These are phyloP conservation scores for Corchorus capsularis DNA, from an alignment of 345 rosid species.

Conservation along the genomic window DNA sequence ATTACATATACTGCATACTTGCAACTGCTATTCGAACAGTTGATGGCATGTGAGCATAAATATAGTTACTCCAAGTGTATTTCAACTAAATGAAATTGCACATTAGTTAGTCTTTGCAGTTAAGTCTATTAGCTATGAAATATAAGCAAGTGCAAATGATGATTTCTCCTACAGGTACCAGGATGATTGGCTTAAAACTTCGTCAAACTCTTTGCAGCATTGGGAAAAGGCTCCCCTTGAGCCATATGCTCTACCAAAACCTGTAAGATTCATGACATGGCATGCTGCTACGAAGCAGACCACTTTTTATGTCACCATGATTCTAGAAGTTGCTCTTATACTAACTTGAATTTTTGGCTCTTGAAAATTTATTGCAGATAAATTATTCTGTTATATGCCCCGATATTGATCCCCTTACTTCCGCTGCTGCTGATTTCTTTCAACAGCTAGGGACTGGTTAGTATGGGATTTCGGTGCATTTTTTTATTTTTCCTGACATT, in stretches of 20 bases:
- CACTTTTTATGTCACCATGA: slow-evolving; percentile 4
- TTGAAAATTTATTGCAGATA: slow-evolving; percentile 57
- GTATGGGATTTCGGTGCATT: slow-evolving; percentile 23
- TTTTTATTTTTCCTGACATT: slow-evolving; percentile 3
- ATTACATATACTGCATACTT: slow-evolving; percentile 2
- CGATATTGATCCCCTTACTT: slow-evolving; percentile 91
- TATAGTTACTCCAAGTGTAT: not conserved
- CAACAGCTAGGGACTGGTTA: slow-evolving; percentile 96
- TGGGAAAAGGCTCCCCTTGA: slow-evolving; percentile 99
- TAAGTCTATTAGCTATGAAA: not conserved
- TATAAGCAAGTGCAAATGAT: slow-evolving; percentile 11
- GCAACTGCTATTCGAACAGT: not conserved
- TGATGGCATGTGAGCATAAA: not conserved
- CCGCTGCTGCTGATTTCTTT: slow-evolving; percentile 92
- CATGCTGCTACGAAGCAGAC: not conserved
- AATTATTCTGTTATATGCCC: slow-evolving; percentile 87
- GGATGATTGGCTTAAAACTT: slow-evolving; percentile 97
- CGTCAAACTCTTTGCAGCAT: slow-evolving; percentile 72
- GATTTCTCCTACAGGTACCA: slow-evolving; percentile 67
- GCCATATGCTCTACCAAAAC: slow-evolving; percentile 86
- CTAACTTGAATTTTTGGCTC: slow-evolving; percentile 8
- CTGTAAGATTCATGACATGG: slow-evolving; percentile 49
- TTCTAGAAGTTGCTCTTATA: slow-evolving; percentile 12
- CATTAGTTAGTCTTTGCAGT: slow-evolving; percentile 6
- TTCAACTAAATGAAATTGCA: not conserved